Evolutionary conservation across 306 rosid species (phyloP), one percentile per base, ranked within the genome.

Genomic region (Oxytropis ochrocephala): DNA sequence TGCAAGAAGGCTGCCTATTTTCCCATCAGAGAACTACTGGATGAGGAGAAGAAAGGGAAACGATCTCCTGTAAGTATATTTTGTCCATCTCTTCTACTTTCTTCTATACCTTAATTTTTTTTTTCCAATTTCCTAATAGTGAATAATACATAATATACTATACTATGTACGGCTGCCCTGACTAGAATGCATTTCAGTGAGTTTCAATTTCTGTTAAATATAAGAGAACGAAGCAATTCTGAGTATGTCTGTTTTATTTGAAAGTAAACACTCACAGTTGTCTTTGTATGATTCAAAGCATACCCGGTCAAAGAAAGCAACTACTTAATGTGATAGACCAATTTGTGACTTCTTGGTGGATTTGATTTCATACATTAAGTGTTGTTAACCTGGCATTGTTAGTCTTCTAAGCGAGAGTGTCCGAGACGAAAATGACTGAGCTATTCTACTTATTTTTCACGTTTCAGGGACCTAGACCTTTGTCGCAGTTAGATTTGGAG

Each of bases 1-100:
- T 95, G 99, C 88, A 95, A 95, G 83, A 95, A 91, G 82, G 99
- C 99, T 21, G 99, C 99, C 16, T 95, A 95, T 80, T 67, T 86
- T 72, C 91, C 99, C 32, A 76, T 95, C 52, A 89, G 99, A 82
- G 97, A 89, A 42, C 79, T 95, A 32, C 85, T 95, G 30, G 85
- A 84, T 36, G 85, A 80, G 53, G 97, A 95, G 82, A 95, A 84
- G 79, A 77, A 47, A 7, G 99, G 99, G 71, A 81, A 79, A 52
- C 82, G 55, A 66, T 73, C 90, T 53, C 54, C 81, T 53, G 99
- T 95, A 51, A 95, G 99, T 88, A 65, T 42, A 50, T 59, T 42
- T 36, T 0, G n/a, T n/a, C n/a, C n/a, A n/a, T 64, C 19, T 74
- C 68, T 66, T 44, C 12, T 16, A 5, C 11, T 49, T 53, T 67